A percentile compares a stretch with the other conserved stretches of the same genome.
These are phyloP conservation scores for Dillenia suffruticosa DNA, from an alignment of 164 flowering plant species.

Conservation along the genomic window DNA sequence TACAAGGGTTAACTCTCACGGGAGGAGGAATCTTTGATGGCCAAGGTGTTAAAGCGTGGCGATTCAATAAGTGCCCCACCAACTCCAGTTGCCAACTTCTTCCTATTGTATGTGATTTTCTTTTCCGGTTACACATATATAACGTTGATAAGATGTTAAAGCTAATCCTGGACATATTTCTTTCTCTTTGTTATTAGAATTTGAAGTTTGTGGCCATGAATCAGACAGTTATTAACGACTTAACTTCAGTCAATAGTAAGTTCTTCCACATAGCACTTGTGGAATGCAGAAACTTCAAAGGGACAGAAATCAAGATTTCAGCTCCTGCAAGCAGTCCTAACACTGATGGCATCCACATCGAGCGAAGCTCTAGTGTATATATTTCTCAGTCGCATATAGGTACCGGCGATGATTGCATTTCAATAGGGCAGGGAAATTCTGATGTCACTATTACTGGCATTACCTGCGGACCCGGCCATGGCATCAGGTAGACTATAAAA, in stretches of 20 bases:
- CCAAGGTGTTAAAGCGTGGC: conserved; percentile 66
- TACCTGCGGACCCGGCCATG: conserved; percentile 78
- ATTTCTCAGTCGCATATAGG: conserved; percentile 32
- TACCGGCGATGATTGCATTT: conserved; percentile 74
- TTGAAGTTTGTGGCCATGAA: conserved; percentile 49
- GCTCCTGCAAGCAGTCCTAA: conserved; percentile 67
- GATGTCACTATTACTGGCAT: conserved; percentile 33
- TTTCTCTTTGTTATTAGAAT: conserved; percentile 29
- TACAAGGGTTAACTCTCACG: conserved; percentile 44
- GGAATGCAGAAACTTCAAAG: conserved; percentile 40
- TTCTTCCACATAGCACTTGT: conserved; percentile 58
- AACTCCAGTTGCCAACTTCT: conserved; percentile 35
- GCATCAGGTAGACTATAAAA: conserved; percentile 43
- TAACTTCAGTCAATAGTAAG: conserved; percentile 61
- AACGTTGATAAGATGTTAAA: not conserved
- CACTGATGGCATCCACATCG: conserved; percentile 77
- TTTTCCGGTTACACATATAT: not conserved
- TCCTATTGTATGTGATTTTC: conserved; percentile 41
- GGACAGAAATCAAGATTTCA: conserved; percentile 31
- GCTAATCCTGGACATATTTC: not conserved
- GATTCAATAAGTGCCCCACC: conserved; percentile 37
- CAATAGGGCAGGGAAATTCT: conserved; percentile 62
- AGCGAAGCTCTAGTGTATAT: conserved; percentile 32
- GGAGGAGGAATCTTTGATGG: conserved; percentile 78
- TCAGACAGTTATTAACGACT: conserved; percentile 31